Evolutionary conservation across 345 rosid species (phyloP).

Genomic region (Salix suchowensis): DNA sequence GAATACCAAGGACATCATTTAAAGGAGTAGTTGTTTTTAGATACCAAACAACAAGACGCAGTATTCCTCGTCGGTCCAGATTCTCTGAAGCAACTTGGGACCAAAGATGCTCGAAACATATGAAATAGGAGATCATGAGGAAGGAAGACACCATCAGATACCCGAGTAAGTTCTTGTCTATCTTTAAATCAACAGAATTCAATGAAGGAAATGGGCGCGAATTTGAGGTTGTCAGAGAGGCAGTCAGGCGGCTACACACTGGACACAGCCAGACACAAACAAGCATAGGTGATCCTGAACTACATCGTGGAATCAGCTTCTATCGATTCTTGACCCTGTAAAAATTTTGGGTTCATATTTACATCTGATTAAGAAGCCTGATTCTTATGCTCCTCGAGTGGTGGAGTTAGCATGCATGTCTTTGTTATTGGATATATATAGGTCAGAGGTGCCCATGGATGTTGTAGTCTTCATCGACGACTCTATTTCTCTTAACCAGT

Average conservation of each 20-base stretch:
- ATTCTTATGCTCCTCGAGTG: background rate
- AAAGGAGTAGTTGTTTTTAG: constrained; percentile 88
- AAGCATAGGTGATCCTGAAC: background rate
- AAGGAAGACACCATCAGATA: too few relatives aligned
- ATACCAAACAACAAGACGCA: constrained; percentile 51
- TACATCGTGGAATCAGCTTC: background rate
- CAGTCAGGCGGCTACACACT: background rate
- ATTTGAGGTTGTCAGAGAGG: background rate
- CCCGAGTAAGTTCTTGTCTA: background rate
- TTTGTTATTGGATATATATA: background rate
- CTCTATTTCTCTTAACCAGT: background rate
- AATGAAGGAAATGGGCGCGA: background rate
- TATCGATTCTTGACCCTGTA: background rate
- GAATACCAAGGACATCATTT: constrained; percentile 91
- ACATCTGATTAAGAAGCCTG: background rate
- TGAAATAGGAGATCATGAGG: background rate
- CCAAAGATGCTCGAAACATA: constrained; percentile 38
- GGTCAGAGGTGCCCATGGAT: background rate
- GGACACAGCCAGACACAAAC: background rate
- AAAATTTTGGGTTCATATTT: background rate
- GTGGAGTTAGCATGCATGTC: background rate
- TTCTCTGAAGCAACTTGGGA: constrained; percentile 58
- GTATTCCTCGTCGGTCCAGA: constrained; percentile 73
- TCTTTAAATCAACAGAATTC: background rate
- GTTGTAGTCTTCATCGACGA: background rate